Evolutionary conservation across 164 flowering plant genomes (phyloP), one percentile per base, ranked within the genome.

Genomic region (Euptelea pleiosperma): DNA sequence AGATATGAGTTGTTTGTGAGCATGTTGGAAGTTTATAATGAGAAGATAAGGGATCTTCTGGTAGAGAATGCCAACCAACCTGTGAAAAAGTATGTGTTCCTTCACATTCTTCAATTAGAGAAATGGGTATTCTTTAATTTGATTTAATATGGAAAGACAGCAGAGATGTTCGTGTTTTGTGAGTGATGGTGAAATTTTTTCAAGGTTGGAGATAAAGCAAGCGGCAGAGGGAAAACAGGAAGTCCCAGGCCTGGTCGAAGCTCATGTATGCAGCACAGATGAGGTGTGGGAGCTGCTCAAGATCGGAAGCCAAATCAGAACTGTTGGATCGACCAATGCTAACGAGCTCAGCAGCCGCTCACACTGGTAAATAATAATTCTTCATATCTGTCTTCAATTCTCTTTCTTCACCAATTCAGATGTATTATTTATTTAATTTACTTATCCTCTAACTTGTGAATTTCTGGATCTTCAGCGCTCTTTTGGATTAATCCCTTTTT

Each of bases 21-120:
- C 79, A 85, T 87, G 87, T 57, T 90, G 66, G 97, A 90, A 68
- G 97, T 90, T 28, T 87, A 90, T 71, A 90, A 90, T 77, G 95
- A 90, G 67, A 84, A 78, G 74, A 85, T 90, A 58, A 73, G 80
- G 70, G 95, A 90, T 72, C 89, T 90, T 41, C 62, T 90, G 60
- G 84, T 59, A 18, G 92, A 87, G 29, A 78, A 71, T 66, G 57
- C 86, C 25, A 67, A 61, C 36, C 81, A 82, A 65, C 73, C 81
- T 45, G 33, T 70, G 8, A 87, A 84, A 70, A 87, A 81, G 97
- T 87, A 72, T 78, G 88, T 60, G 45, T 25, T 22, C 16, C 15
- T 11, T 28, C 31, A 33, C n/a, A n/a, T 39, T 61, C 37, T 30
- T 15, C 41, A 35, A 15, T 41, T 43, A 14, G 19, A 9, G 9